A percentile compares a stretch with the other conserved stretches of the same genome.
Evolutionary conservation across 352 stramenopile species (phyloP).

Genomic region (Phytophthora constricta): DNA sequence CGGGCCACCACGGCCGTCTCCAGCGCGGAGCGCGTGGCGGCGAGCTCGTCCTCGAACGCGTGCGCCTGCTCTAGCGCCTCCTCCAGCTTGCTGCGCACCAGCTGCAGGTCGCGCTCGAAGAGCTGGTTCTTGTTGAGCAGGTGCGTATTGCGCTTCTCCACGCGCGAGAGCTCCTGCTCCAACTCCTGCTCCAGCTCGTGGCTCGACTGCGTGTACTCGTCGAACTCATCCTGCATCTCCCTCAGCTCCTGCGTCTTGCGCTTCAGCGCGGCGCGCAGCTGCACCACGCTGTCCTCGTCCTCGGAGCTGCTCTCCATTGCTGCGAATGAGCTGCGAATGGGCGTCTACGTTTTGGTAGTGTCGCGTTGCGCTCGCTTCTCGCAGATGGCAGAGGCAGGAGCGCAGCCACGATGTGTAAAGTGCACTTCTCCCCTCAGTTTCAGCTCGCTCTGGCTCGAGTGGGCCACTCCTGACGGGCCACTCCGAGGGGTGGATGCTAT

Average conservation of each 20-base stretch:
- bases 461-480: background rate
- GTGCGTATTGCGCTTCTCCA: slow-evolving; percentile 58
- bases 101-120: slow-evolving; percentile 60
- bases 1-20: slow-evolving; percentile 42
- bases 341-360: background rate
- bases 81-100: slow-evolving; percentile 59
- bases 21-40: slow-evolving; percentile 52
- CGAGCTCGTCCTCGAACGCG: slow-evolving; percentile 61
- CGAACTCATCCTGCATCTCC: slow-evolving; percentile 76
- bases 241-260: slow-evolving; percentile 69
- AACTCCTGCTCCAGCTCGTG: slow-evolving; percentile 81
- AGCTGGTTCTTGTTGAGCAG: slow-evolving; percentile 55
- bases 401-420: background rate
- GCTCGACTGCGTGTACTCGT: slow-evolving; percentile 86
- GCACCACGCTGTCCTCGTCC: slow-evolving; percentile 39
- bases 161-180: slow-evolving; percentile 73
- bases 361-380: background rate
- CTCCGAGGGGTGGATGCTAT: background rate
- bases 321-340: background rate
- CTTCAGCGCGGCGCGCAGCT: slow-evolving; percentile 55
- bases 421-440: background rate
- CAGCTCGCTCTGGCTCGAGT: background rate
- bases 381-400: background rate
- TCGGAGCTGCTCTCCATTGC: slow-evolving; percentile 44
- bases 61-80: slow-evolving; percentile 56